Evolutionary conservation across 352 stramenopile genomes (phyloP).

Genomic region (Saprolegnia diclina): DNA sequence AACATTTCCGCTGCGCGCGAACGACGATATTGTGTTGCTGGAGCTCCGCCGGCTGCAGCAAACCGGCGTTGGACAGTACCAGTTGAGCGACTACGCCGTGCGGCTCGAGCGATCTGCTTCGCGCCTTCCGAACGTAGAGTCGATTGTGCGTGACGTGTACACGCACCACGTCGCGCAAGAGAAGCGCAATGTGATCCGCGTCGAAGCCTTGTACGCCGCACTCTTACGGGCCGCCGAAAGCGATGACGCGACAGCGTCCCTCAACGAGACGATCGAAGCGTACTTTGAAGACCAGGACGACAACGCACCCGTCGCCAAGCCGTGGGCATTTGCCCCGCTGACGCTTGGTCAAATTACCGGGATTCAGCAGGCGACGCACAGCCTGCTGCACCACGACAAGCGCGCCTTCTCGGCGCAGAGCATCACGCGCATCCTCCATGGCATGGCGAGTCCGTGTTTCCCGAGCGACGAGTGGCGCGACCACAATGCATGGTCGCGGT

Average conservation of each 20-base stretch:
- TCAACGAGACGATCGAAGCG: constrained; percentile 45
- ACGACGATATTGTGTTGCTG: constrained; percentile 10
- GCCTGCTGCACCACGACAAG: constrained; percentile 1
- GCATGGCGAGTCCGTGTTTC: constrained; percentile 58
- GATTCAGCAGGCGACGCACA: constrained; percentile 38
- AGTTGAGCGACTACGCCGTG: constrained; percentile 20
- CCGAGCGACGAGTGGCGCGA: constrained; percentile 54
- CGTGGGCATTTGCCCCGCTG: constrained; percentile 42
- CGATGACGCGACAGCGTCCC: constrained; percentile 19
- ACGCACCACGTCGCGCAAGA: constrained; percentile 53
- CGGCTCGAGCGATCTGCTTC: not conserved
- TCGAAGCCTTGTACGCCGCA: constrained; percentile 52
- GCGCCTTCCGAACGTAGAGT: constrained; percentile 29
- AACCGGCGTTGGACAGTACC: constrained; percentile 21
- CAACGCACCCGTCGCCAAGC: constrained; percentile 30
- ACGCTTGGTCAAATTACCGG: constrained; percentile 41
- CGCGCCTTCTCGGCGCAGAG: constrained; percentile 43
- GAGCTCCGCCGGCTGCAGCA: constrained; percentile 25
- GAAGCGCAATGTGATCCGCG: constrained; percentile 45
- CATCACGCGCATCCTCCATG: constrained; percentile 75
- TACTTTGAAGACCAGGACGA: constrained; percentile 78
- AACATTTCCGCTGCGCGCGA: not conserved
- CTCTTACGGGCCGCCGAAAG: constrained; percentile 33
- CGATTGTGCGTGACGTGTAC: constrained; percentile 50
- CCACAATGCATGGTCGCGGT: constrained; percentile 58